A percentile compares a stretch with the other conserved stretches of the same genome.
phyloP scores from a whole-genome alignment of 2,329 filamentous ascomycete species.

The Rutstroemia sp. region DNA sequence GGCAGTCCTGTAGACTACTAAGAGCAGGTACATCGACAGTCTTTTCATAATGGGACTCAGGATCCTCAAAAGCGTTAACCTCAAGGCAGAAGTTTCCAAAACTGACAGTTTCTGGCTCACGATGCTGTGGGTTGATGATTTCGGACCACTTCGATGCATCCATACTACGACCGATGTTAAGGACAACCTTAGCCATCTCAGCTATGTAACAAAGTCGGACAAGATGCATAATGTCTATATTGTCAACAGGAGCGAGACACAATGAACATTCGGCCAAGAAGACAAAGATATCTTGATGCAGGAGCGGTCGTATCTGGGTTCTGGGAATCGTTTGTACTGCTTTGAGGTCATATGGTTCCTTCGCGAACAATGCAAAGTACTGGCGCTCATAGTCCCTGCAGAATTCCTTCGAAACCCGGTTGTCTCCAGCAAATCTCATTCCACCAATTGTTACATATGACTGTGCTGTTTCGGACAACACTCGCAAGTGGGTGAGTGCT shows the following conservation, averaged over 20 bases:
- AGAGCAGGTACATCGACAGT: slow-evolving; percentile 50
- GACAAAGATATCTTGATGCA: slow-evolving; percentile 65
- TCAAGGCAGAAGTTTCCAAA: slow-evolving; percentile 23
- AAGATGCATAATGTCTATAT: slow-evolving; percentile 70
- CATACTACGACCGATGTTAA: slow-evolving; percentile 50
- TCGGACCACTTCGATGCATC: slow-evolving; percentile 41
- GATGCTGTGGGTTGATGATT: slow-evolving; percentile 12
- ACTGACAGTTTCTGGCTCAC: slow-evolving; percentile 3
- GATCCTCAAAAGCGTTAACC: slow-evolving; percentile 13
- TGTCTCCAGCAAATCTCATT: slow-evolving; percentile 52
- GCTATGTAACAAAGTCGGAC: slow-evolving; percentile 82
- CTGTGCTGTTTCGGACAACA: slow-evolving; percentile 79
- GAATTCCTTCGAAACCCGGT: slow-evolving; percentile 60
- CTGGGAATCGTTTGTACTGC: slow-evolving; percentile 18
- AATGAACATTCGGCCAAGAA: slow-evolving; percentile 77
- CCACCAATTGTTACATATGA: slow-evolving; percentile 77
- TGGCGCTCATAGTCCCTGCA: slow-evolving; percentile 61
- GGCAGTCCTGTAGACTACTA: slow-evolving; percentile 46
- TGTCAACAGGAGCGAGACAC: slow-evolving; percentile 58
- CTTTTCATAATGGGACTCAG: slow-evolving; percentile 30
- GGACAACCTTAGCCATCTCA: slow-evolving; percentile 77
- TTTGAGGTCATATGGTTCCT: slow-evolving; percentile 10
- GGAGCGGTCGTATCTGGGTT: slow-evolving; percentile 42
- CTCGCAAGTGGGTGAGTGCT: slow-evolving; percentile 75
- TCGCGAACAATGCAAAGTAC: slow-evolving; percentile 62